Base-by-base conservation (phyloP, 148 eudicot genomes). In the Rhododendron ferrugineum region DNA sequence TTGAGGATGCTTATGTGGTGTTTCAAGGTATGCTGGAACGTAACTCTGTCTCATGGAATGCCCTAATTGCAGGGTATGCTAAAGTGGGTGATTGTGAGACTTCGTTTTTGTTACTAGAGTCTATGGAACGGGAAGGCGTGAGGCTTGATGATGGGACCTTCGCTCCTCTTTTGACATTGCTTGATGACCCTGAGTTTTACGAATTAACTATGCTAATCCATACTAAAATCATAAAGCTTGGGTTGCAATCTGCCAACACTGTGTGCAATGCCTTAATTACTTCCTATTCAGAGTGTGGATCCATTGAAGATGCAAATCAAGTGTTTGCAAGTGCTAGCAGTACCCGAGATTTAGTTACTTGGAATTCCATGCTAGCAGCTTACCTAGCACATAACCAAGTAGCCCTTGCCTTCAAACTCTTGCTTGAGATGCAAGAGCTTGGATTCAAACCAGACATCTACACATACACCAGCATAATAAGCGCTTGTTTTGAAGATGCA, bases 321-420 rank as follows among this genome's bases (percentile, higher is more conserved):
- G 86, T 93, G 42, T 95, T 95, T 83, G 80, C 87, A 36, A 68
- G 84, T 90, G 87, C 87, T 73, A 66, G 58, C 50, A 87, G 72
- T 68, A 85, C 85, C n/a, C 88, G 86, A 80, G 95, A 95, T 85
- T 85, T 89, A 50, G 92, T 95, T 30, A 91, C 97, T 15, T 94
- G 98, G 98, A 94, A 95, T 84, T 92, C 95, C 79, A 90, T 95
- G 94, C 82, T 94, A 82, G 93, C 91, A 26, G 94, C 94, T 15
- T 93, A 90, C 76, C 78, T 90, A 34, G 88, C 82, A 32, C 91
- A 91, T 90, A 89, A 85, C 30, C 68, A 88, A 82, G 90, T 78
- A 81, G 60, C 50, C 34, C 87, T 85, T 88, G 94, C 90, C 26
- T 88, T 95, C 62, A 26, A 89, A 83, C 91, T 95, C 84, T 92